Evolutionary conservation across 805 yeast species (phyloP).

Genomic region (Ogataea allantospora): DNA sequence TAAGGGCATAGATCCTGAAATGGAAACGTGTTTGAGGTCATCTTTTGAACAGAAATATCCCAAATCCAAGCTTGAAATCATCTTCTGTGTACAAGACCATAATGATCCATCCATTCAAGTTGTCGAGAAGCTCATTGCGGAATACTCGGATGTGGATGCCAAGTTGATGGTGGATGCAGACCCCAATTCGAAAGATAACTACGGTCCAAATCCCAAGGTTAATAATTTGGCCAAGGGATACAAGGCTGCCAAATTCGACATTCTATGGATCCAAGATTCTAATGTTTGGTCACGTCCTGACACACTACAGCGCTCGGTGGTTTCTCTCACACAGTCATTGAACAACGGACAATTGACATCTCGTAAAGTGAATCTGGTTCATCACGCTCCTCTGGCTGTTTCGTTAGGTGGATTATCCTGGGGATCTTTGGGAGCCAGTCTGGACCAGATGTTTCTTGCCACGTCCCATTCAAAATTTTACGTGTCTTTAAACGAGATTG

Average conservation of each 20-base stretch:
- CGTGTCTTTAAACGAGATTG: slow-evolving; percentile 68
- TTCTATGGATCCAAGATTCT: slow-evolving; percentile 82
- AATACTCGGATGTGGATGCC: slow-evolving; percentile 58
- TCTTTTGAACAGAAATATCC: slow-evolving; percentile 73
- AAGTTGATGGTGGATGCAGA: slow-evolving; percentile 51
- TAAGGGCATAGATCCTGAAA: slow-evolving; percentile 79
- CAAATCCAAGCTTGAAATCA: slow-evolving; percentile 53
- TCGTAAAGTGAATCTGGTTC: slow-evolving; percentile 64
- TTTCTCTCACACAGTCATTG: slow-evolving; percentile 44
- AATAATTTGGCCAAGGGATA: slow-evolving; percentile 86
- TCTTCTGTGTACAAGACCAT: slow-evolving; percentile 70
- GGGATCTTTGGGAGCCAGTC: slow-evolving; percentile 54
- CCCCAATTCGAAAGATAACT: slow-evolving; percentile 40
- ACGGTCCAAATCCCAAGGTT: slow-evolving; percentile 87
- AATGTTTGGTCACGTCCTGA: slow-evolving; percentile 77
- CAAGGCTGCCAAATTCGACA: slow-evolving; percentile 61
- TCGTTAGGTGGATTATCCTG: slow-evolving; percentile 17
- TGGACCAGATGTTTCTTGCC: slow-evolving; percentile 82
- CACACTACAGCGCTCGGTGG: slow-evolving; percentile 63
- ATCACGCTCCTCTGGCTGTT: slow-evolving; percentile 75
- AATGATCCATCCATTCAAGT: slow-evolving; percentile 65
- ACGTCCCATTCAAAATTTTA: slow-evolving; percentile 87
- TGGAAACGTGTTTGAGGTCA: slow-evolving; percentile 63
- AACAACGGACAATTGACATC: slow-evolving; percentile 46
- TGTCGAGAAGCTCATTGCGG: slow-evolving; percentile 46